A percentile compares a stretch with the other conserved stretches of the same genome.
These are phyloP conservation scores for Sarocladiaceae sp. DNA, from an alignment of 2,329 filamentous ascomycete species.

Conservation along the genomic window DNA sequence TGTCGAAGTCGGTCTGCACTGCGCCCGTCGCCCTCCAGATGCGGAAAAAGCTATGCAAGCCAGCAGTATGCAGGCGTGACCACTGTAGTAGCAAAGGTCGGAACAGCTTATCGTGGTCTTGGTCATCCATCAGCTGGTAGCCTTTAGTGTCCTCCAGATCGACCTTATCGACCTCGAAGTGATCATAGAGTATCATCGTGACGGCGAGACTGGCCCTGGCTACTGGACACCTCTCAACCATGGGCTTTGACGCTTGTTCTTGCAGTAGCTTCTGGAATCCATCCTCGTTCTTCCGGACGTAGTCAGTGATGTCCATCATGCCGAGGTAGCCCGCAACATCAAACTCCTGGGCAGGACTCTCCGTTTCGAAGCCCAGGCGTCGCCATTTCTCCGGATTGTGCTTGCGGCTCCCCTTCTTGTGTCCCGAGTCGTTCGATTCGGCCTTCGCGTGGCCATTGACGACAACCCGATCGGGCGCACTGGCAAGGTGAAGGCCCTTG, in stretches of 20 bases:
- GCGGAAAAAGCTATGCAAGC: conserved; percentile 80
- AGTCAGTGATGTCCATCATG: conserved; percentile 96
- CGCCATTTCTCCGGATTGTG: conserved; percentile 92
- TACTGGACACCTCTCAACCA: conserved; percentile 74
- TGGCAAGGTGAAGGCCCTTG: conserved; percentile 78
- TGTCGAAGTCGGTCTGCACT: conserved; percentile 80
- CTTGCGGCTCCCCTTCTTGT: conserved; percentile 56
- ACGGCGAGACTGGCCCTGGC: conserved; percentile 81
- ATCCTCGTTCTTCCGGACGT: conserved; percentile 85
- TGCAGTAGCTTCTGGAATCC: conserved; percentile 85
- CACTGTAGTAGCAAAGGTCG: conserved; percentile 85
- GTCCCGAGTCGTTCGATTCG: conserved; percentile 26
- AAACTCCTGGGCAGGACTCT: conserved; percentile 83
- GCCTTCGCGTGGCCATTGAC: conserved; percentile 33
- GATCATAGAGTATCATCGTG: conserved; percentile 84
- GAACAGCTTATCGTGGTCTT: conserved; percentile 81
- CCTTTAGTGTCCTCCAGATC: conserved; percentile 73
- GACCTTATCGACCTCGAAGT: conserved; percentile 86
- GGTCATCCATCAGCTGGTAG: conserved; percentile 66
- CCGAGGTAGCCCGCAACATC: conserved; percentile 80
- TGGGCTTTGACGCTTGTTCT: conserved; percentile 73
- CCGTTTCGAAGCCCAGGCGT: conserved; percentile 82
- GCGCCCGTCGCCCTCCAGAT: conserved; percentile 90
- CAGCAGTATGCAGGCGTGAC: conserved; percentile 82
- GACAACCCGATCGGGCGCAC: conserved; percentile 55